These are phyloP conservation scores for Rhodotorula paludigena DNA, from an alignment of 768 basidiomycete genomes.

Conservation along the genomic window DNA sequence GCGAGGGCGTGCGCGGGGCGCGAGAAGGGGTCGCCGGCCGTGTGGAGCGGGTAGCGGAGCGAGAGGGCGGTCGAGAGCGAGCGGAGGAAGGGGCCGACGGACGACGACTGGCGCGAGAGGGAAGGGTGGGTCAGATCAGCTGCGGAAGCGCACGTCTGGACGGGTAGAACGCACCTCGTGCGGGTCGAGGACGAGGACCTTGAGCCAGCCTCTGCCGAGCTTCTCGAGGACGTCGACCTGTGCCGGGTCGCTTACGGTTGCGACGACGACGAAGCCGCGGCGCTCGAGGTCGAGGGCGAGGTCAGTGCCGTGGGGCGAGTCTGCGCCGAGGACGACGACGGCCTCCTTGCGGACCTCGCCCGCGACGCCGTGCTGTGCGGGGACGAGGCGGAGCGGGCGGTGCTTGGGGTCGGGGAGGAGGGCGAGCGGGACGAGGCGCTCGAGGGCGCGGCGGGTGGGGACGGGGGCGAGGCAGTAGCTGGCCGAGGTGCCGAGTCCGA, in stretches of 20 bases:
- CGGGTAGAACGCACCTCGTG: constrained; percentile 56
- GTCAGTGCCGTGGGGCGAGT: constrained; percentile 44
- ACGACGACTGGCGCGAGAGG: constrained; percentile 56
- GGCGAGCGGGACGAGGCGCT: constrained; percentile 9
- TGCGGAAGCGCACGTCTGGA: neutral
- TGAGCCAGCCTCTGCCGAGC: constrained; percentile 66
- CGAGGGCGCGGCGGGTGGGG: neutral
- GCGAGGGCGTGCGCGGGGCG: constrained; percentile 56
- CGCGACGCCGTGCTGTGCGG: neutral
- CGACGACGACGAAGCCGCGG: constrained; percentile 75
- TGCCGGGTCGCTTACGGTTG: constrained; percentile 67
- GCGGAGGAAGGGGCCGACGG: constrained; percentile 69
- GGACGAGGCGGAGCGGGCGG: constrained; percentile 23
- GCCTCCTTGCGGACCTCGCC: constrained; percentile 38
- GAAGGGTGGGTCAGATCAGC: too few relatives aligned
- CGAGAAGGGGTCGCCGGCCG: constrained; percentile 73
- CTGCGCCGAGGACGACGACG: constrained; percentile 69
- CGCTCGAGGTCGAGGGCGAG: constrained; percentile 68
- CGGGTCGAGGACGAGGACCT: constrained; percentile 75
- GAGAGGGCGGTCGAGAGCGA: constrained; percentile 74
- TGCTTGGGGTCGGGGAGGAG: constrained; percentile 24
- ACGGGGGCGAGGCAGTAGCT: constrained; percentile 18
- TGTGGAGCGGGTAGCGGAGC: constrained; percentile 71
- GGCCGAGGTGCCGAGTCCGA: neutral
- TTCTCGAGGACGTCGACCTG: constrained; percentile 63